Percentiles rank a stretch among this genome's conserved stretches.
phyloP scores from a whole-genome alignment of 441 rosid genomes.

The Populus hybrid region DNA sequence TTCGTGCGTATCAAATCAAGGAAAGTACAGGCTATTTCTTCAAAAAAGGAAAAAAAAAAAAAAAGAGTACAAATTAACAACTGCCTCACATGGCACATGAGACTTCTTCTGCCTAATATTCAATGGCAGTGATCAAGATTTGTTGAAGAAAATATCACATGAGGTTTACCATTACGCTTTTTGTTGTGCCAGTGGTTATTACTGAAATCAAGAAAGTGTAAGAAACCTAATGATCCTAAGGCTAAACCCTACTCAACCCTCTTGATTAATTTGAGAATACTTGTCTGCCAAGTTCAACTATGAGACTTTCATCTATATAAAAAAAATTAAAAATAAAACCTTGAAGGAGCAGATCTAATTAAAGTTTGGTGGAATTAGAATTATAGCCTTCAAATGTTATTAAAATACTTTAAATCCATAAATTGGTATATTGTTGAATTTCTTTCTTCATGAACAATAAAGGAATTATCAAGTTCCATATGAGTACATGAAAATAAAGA shows the following conservation, averaged over 20 bases:
- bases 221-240: neutral
- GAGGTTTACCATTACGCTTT: neutral
- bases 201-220: neutral
- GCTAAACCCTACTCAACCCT: neutral
- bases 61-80: neutral
- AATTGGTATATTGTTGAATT: constrained; percentile 7
- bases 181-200: neutral
- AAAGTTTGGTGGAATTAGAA: neutral
- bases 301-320: no score
- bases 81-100: neutral
- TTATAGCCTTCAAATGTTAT: neutral
- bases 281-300: neutral
- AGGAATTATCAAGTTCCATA: no score
- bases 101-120: neutral
- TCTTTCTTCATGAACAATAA: neutral
- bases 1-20: neutral
- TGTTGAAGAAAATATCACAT: neutral
- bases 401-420: neutral
- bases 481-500: no score
- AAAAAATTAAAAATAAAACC: no score
- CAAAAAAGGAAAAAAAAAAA: no score
- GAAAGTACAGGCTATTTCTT: no score
- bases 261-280: no score
- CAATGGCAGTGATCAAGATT: neutral
- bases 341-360: neutral